Conservation (phyloP, 257 asterid genomes). For the Ilex asprella region DNA sequence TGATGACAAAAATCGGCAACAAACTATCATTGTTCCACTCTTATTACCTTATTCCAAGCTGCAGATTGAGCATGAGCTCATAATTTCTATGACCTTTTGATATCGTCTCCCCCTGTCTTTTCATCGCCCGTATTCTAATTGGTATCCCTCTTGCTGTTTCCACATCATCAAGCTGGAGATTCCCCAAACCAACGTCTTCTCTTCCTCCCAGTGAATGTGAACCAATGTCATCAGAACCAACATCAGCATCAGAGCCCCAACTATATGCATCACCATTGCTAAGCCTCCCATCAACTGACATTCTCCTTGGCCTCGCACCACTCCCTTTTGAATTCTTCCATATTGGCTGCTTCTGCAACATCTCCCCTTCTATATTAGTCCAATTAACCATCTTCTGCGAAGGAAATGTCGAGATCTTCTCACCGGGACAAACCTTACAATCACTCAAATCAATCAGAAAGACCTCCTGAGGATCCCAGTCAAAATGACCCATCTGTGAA, state of each 20-base stretch:
- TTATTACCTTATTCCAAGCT: conserved; percentile 86
- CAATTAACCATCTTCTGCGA: conserved; percentile 56
- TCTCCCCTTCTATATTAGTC: conserved; percentile 51
- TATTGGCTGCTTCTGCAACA: conserved; percentile 24
- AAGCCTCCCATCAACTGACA: conserved; percentile 36
- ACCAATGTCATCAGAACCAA: conserved; percentile 31
- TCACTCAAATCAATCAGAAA: conserved; percentile 38
- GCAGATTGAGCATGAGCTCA: conserved; percentile 91
- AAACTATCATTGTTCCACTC: background rate
- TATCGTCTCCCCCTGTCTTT: conserved; percentile 58
- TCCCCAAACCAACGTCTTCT: conserved; percentile 29
- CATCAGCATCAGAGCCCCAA: conserved; percentile 50
- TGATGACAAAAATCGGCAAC: background rate
- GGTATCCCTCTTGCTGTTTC: conserved; percentile 36
- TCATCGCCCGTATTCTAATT: conserved; percentile 45
- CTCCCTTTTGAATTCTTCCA: conserved; percentile 20
- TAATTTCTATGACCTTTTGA: conserved; percentile 78
- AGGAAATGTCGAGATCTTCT: conserved; percentile 55
- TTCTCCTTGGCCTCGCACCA: conserved; percentile 24
- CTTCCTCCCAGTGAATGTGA: conserved; percentile 27
- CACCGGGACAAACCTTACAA: conserved; percentile 38
- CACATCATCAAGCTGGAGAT: conserved; percentile 17
- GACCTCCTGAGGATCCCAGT: conserved; percentile 74
- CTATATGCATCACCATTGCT: conserved; percentile 28
- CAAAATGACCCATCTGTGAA: conserved; percentile 29